A percentile compares a stretch with the other conserved stretches of the same genome.
These are phyloP conservation scores for Candida neerlandica DNA, from an alignment of 1,139 yeast species.

Conservation along the genomic window DNA sequence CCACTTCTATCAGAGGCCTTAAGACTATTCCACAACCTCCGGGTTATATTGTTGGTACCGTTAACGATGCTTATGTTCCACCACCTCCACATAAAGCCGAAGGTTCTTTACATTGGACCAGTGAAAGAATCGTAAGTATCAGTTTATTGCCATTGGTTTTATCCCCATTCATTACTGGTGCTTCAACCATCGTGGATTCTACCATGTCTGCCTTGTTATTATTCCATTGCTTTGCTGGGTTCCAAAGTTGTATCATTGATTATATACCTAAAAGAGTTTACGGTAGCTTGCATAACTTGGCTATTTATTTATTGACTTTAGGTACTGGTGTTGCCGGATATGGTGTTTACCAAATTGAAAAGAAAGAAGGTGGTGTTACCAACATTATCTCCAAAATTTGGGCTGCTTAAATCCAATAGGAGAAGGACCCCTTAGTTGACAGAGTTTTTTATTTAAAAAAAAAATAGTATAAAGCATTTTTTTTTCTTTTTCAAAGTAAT, in stretches of 20 bases:
- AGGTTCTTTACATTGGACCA: constrained; percentile 76
- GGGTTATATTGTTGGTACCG: constrained; percentile 72
- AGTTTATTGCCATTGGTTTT: constrained; percentile 66
- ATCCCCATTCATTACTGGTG: constrained; percentile 62
- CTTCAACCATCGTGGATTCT: constrained; percentile 57
- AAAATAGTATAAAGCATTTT: not conserved
- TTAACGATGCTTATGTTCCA: constrained; percentile 69
- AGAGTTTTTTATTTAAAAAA: not conserved
- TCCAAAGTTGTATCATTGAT: constrained; percentile 78
- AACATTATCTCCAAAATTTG: constrained; percentile 39
- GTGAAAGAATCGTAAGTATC: constrained; percentile 61
- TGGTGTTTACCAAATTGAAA: constrained; percentile 83
- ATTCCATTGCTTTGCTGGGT: constrained; percentile 70
- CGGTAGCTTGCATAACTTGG: constrained; percentile 67
- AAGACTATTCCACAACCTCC: constrained; percentile 66
- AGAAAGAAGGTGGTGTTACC: constrained; percentile 51
- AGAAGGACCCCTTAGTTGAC: not conserved
- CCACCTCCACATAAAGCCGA: constrained; percentile 58
- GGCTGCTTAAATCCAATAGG: constrained; percentile 35
- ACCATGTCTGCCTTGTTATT: constrained; percentile 56
- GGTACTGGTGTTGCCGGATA: constrained; percentile 76
- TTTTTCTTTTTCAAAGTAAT: not conserved
- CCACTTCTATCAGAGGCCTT: constrained; percentile 25
- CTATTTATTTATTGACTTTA: constrained; percentile 63
- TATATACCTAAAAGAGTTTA: constrained; percentile 79